Evolutionary conservation across 2,329 filamentous ascomycete species (phyloP), one percentile per base, ranked within the genome.

Genomic region (Drechslerella coelobrocha): DNA sequence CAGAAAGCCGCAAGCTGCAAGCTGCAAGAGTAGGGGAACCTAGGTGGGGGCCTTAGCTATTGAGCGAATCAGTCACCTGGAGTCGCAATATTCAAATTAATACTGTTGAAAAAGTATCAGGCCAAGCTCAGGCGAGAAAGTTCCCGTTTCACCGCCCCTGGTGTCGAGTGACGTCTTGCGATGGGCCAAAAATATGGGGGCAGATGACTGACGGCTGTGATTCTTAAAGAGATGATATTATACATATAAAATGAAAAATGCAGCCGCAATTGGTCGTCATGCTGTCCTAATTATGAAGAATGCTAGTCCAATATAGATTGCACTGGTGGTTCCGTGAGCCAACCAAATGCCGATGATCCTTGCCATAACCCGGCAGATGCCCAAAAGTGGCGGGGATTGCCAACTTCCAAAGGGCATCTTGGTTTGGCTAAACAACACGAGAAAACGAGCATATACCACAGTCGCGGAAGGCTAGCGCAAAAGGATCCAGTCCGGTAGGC

Each of bases 341-440:
- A 69, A 69, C 57, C 57, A 69, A 59, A 61, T 69, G 47, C 57
- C 57, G 65, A 19, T 26, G 37, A 43, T 31, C 48, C 45, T 52
- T 39, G 43, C 23, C 14, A 23, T 43, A 26, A 55, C 57, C 57
- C 59, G 65, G 65, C 65, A 69, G 65, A 69, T 69, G 54, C 43
- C 47, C 41, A 50, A 68, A 60, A 34, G 54, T 60, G 63, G 63
- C 50, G 63, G 53, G 37, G 54, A 53, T 39, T 48, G 6, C 24
- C 37, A 47, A 41, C n/a, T 23, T 41, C 12, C 14, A 45, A 21
- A 45, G 17, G 53, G 19, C 50, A 68, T 51, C 56, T 50, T 57
- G 34, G 57, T 62, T 52, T 62, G 65, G 65, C 57, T 62, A 57
- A 69, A 69, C 65, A 69, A 69, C 65, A 69, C 65, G 65, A 54